Evolutionary conservation across 2,329 filamentous ascomycete genomes (phyloP), one percentile per base, ranked within the genome.

Genomic region (Microthyrium microscopicum): DNA sequence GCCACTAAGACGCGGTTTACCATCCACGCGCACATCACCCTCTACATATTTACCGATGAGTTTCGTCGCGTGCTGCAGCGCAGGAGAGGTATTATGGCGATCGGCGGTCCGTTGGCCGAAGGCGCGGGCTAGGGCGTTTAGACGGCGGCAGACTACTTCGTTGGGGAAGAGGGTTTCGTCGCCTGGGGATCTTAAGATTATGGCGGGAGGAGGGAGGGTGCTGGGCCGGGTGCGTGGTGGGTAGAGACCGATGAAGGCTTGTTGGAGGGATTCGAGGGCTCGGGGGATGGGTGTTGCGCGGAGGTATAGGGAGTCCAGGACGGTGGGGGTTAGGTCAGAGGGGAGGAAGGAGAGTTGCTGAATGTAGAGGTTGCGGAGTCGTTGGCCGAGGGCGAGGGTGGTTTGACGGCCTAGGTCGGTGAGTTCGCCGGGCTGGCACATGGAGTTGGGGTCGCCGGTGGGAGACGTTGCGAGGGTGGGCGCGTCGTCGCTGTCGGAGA

Each of bases 11-110:
- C 85, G 68, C 1, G 89, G 89, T 39, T 77, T 76, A 1, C 75
- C 76, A 53, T 94, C 84, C 6, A 95, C 81, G 18, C 78, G 80
- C 6, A 94, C 74, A 29, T 66, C 64, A 5, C 72, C 64, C 0
- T 83, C 82, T 80, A 95, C 92, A 72, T 78, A 92, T 52, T 79
- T 83, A 22, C 77, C 73, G 34, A 85, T 73, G 38, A 80, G 57
- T 39, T 69, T 74, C 45, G 78, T 84, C 17, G 94, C 60, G 50
- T 92, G 85, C 20, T 68, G 67, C 75, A 95, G 87, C 38, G 95
- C 81, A 11, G 76, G 66, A 0, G 77, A 71, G 22, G 61, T 54
- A 35, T 66, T 66, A 59, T 58, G 64, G 11, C 54, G 45, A 16
- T 60, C 49, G 4, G 62, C 61, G 7, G 61, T 49, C 4, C 62